phyloP scores from a whole-genome alignment of 2,329 filamentous ascomycete genomes.

The Salinomyces thailandicus region DNA sequence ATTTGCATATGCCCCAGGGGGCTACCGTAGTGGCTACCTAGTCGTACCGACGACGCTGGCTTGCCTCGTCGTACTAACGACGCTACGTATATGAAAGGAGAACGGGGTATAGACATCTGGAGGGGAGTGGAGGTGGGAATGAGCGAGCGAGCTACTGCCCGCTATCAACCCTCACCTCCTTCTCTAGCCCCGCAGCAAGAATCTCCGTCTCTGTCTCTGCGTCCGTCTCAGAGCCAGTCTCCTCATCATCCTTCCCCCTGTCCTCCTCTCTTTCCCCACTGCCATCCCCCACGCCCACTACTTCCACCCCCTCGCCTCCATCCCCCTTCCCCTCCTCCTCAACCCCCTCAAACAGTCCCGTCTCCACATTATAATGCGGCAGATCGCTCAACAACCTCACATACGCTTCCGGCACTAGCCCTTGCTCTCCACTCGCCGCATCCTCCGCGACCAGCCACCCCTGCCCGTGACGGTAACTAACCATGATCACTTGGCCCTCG shows the following conservation, averaged over 20 bases:
- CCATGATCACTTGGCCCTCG: conserved; percentile 92
- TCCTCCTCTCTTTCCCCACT: conserved; percentile 1
- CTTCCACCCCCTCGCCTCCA: neutral
- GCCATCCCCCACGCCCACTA: neutral
- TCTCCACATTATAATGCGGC: conserved; percentile 70
- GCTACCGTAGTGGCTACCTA: too few species aligned
- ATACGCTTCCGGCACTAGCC: conserved; percentile 91
- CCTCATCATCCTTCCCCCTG: neutral
- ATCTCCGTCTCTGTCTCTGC: neutral
- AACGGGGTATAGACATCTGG: too few species aligned
- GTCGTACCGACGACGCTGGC: too few species aligned
- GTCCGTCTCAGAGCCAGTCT: neutral
- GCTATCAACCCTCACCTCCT: neutral
- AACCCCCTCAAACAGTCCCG: conserved; percentile 60
- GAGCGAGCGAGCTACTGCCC: too few species aligned
- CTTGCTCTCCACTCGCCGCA: conserved; percentile 84
- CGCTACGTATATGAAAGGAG: too few species aligned
- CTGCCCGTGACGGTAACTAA: conserved; percentile 90
- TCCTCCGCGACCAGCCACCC: conserved; percentile 97
- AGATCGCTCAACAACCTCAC: conserved; percentile 87
- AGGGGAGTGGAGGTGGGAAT: too few species aligned
- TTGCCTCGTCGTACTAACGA: too few species aligned
- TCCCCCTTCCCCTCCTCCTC: conserved; percentile 2
- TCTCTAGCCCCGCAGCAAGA: neutral
- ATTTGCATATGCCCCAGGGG: too few species aligned